Base-by-base conservation (phyloP, 2,329 filamentous ascomycete genomes). In the Aspergillus jensenii region DNA sequence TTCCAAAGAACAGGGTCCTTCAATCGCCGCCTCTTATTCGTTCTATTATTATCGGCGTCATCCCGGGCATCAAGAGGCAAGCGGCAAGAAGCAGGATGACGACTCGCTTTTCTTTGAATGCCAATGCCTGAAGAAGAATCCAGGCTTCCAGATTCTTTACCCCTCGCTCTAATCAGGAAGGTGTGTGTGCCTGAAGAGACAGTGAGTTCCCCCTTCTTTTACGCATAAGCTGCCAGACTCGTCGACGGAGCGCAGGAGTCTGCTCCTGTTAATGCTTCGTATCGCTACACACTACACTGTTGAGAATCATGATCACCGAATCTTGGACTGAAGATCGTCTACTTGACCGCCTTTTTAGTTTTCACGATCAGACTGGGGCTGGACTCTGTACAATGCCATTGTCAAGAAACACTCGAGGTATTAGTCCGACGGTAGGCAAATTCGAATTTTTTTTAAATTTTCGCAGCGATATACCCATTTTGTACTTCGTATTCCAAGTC, bases 1-100 rank as follows among this genome's bases (percentile, higher is more conserved):
- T 56, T 27, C 62, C 63, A 62, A 37, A 59, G 59, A 62, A 60
- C 50, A 62, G 56, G 59, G 53, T 59, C 53, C 39, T 27, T 48
- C 52, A 17, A 25, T 40, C 21, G 31, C 11, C 19, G 14, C 15
- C 31, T 41, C 55, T 44, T 41, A 56, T 46, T 51, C 50, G 50
- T 53, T 27, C 51, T 58, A 51, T 47, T 54, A 55, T 58, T 58
- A 55, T 56, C 37, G 15, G 41, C 19, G 45, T 49, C 25, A 49
- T 35, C 27, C 27, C 27, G 9, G 9, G 9, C 27, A 31, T 9
- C 27, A 3, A 9, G 27, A 31, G 9, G 27, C 14, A 23, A 15
- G 35, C 21, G 11, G 37, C 21, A 37, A 33, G 21, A 35, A 49
- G 39, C 45, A 51, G 35, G 53, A 49, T 50, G 53, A 56, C 53